Evolutionary conservation across 192 early-diverging fungal genomes (phyloP).

Genomic region (Lunasporangiospora selenospora): DNA sequence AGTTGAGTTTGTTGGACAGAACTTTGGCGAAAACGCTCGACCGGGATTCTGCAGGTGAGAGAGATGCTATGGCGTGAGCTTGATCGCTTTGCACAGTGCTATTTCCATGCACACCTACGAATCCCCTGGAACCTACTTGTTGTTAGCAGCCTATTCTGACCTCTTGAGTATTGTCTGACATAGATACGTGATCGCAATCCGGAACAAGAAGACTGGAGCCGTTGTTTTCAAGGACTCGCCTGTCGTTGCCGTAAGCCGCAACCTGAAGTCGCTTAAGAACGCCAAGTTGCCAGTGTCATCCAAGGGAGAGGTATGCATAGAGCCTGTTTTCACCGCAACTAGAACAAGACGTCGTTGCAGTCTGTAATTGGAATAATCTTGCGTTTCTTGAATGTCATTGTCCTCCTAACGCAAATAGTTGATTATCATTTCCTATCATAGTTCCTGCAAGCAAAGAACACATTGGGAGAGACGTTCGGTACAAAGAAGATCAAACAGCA

Average conservation of each 20-base stretch:
- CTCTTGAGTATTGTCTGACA: neutral
- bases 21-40: constrained; percentile 63
- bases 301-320: constrained; percentile 24
- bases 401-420: neutral
- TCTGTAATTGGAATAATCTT: neutral
- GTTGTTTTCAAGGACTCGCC: constrained; percentile 76
- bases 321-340: too few relatives aligned
- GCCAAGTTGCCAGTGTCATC: constrained; percentile 9
- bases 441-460: constrained; percentile 70
- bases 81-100: too few relatives aligned
- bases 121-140: too few relatives aligned
- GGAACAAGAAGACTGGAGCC: constrained; percentile 68
- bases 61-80: too few relatives aligned
- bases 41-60: constrained; percentile 54
- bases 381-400: neutral
- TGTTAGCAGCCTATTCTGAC: too few relatives aligned
- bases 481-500: constrained; percentile 87
- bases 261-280: constrained; percentile 71
- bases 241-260: constrained; percentile 67
- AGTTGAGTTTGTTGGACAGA: constrained; percentile 77
- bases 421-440: constrained; percentile 24
- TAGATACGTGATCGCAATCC: constrained; percentile 86
- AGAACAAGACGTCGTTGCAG: neutral
- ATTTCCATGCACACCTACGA: too few relatives aligned
- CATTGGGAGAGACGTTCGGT: constrained; percentile 92